Evolutionary conservation across 768 basidiomycete species (phyloP).

Genomic region (Pisolithus microcarpus): DNA sequence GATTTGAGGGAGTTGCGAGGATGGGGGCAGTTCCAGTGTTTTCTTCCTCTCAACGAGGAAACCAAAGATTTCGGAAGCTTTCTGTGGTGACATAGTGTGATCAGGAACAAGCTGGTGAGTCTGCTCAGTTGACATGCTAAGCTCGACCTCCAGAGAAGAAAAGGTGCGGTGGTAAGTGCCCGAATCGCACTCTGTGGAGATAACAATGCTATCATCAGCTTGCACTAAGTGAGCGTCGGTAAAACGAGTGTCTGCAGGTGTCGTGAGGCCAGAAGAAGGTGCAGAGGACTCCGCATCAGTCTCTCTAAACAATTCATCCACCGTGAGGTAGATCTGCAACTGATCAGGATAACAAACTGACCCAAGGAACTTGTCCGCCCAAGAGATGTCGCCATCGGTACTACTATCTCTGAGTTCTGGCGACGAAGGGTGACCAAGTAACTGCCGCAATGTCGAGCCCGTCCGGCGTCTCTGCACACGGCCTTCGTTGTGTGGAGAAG

Average conservation of each 20-base stretch:
- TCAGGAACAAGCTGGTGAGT: conserved; percentile 20
- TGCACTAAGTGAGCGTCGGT: conserved; percentile 34
- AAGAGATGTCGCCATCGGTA: conserved; percentile 71
- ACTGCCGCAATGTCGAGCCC: conserved; percentile 68
- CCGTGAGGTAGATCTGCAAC: conserved; percentile 5
- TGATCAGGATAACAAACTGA: conserved; percentile 26
- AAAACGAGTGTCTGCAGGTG: conserved; percentile 40
- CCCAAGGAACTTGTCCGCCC: conserved; percentile 74
- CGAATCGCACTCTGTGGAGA: conserved; percentile 42
- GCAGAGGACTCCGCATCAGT: conserved; percentile 36
- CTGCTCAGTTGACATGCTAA: conserved; percentile 46
- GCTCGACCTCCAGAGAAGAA: conserved; percentile 72
- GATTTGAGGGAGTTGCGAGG: conserved; percentile 26
- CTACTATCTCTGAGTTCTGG: conserved; percentile 27
- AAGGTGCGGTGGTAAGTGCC: conserved; percentile 35
- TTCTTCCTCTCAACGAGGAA: conserved; percentile 53
- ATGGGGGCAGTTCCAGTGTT: conserved; percentile 28
- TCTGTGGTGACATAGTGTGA: conserved; percentile 48
- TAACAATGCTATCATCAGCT: conserved; percentile 28
- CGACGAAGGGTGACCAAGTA: conserved; percentile 50
- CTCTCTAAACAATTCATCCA: conserved; percentile 29
- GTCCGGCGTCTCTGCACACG: conserved; percentile 51
- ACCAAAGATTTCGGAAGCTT: conserved; percentile 70
- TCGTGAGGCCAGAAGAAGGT: conserved; percentile 44
- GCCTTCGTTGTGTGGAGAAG: conserved; percentile 30